phyloP scores from a whole-genome alignment of 73 alveolate genomes.

The Loxodes magnus region DNA sequence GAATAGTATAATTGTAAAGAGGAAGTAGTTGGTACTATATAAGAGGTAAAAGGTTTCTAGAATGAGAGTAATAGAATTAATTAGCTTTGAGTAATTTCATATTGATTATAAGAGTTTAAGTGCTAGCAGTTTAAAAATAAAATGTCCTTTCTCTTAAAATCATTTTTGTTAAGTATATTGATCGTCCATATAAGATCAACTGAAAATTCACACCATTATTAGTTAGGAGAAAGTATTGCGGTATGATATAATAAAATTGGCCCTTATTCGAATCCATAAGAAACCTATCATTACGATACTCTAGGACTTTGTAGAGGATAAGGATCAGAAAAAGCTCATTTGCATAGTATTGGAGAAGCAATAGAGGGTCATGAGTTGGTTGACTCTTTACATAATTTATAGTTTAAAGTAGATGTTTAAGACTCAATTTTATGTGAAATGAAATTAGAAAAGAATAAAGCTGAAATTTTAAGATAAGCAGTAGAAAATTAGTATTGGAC shows the following conservation, averaged over 20 bases:
- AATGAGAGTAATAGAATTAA: too few relatives aligned
- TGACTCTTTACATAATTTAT: not conserved
- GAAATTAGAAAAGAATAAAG: not conserved
- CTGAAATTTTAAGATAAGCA: not conserved
- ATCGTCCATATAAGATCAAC: too few relatives aligned
- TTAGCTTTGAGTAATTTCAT: too few relatives aligned
- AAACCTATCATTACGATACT: conserved; percentile 2
- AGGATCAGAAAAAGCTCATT: not conserved
- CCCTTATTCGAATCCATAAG: conserved; percentile 15
- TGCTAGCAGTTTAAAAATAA: too few relatives aligned
- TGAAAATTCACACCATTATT: conserved; percentile 5
- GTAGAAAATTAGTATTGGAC: not conserved
- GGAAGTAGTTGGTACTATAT: too few relatives aligned
- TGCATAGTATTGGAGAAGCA: conserved; percentile 5
- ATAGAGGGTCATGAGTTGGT: conserved; percentile 12
- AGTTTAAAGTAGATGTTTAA: not conserved
- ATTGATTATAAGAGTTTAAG: too few relatives aligned
- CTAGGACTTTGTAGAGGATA: conserved; percentile 1
- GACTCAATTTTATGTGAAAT: not conserved
- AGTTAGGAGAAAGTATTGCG: not conserved
- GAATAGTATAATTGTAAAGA: too few relatives aligned
- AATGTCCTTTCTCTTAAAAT: too few relatives aligned
- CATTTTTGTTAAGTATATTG: too few relatives aligned
- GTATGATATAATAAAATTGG: conserved; percentile 10
- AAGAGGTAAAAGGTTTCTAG: too few relatives aligned